Evolutionary conservation across 176 grass and related monocot genomes (phyloP).

Genomic region (Leersia perrieri): DNA sequence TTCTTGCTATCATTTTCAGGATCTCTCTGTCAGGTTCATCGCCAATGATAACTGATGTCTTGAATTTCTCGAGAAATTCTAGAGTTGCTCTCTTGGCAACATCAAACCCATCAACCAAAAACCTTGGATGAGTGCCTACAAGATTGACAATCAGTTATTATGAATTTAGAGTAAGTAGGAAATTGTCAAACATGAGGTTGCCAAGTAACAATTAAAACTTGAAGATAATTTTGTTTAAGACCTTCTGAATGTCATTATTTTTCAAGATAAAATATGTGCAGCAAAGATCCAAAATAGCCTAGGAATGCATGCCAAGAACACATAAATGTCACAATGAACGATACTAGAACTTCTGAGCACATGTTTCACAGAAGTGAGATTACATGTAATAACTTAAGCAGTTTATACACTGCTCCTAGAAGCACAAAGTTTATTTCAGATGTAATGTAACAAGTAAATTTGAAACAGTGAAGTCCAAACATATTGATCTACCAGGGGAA

Average conservation of each 20-base stretch:
- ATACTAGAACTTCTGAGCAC: neutral
- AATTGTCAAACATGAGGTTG: neutral
- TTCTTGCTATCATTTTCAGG: conserved; percentile 90
- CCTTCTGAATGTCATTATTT: neutral
- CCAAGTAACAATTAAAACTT: neutral
- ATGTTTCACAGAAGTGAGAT: neutral
- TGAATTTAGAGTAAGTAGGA: neutral
- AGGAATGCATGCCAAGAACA: neutral
- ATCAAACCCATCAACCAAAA: conserved; percentile 96
- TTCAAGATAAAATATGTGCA: neutral
- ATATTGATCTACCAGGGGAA: neutral
- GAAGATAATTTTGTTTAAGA: neutral
- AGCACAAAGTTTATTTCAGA: neutral
- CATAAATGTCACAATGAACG: neutral
- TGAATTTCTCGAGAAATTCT: conserved; percentile 97
- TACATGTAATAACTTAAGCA: no score
- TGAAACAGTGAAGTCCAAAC: neutral
- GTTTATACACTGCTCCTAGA: neutral
- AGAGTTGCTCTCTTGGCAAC: conserved; percentile 87
- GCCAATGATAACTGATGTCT: conserved; percentile 72
- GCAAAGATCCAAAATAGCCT: neutral
- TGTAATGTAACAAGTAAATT: neutral
- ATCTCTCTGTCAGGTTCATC: conserved; percentile 86
- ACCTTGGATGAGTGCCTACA: conserved; percentile 86
- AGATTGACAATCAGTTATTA: conserved; percentile 4